Conservation (phyloP, 2,329 filamentous ascomycete species). For the Cryphonectria carpinicola region DNA sequence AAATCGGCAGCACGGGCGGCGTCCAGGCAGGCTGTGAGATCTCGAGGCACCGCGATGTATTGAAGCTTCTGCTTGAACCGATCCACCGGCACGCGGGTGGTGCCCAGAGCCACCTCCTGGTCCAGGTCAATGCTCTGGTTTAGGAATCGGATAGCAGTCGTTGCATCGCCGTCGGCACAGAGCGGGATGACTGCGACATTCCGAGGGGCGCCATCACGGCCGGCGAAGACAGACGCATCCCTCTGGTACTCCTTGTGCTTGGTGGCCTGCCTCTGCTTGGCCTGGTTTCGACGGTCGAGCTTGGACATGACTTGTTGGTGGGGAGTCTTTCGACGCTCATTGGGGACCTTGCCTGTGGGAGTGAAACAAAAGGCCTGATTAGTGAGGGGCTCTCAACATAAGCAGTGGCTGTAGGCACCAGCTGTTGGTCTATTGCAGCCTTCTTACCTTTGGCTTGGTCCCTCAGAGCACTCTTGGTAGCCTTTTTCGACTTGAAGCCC, state of each 20-base stretch:
- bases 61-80: conserved; percentile 94
- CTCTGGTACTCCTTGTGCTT: conserved; percentile 85
- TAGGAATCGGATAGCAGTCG: conserved; percentile 69
- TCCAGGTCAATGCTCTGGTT: conserved; percentile 82
- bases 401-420: not conserved
- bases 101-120: conserved; percentile 61
- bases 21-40: conserved; percentile 79
- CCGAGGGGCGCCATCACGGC: conserved; percentile 82
- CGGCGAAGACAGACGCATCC: conserved; percentile 80
- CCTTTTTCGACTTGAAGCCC: conserved; percentile 88
- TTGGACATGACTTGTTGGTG: conserved; percentile 98
- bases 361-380: conserved; percentile 4
- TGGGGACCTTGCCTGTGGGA: conserved; percentile 71
- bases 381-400: not conserved
- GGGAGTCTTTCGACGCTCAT: conserved; percentile 82
- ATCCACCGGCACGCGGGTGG: conserved; percentile 73
- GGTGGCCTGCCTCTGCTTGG: conserved; percentile 82
- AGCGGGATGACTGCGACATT: conserved; percentile 88
- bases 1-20: conserved; percentile 89
- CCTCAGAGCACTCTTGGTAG: conserved; percentile 84
- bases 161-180: conserved; percentile 71
- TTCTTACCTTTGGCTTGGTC: conserved; percentile 78
- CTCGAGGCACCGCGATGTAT: conserved; percentile 75
- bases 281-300: conserved; percentile 91
- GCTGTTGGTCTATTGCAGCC: conserved; percentile 23